Conservation (phyloP, 805 yeast genomes). For the Schizosaccharomyces lindneri region DNA sequence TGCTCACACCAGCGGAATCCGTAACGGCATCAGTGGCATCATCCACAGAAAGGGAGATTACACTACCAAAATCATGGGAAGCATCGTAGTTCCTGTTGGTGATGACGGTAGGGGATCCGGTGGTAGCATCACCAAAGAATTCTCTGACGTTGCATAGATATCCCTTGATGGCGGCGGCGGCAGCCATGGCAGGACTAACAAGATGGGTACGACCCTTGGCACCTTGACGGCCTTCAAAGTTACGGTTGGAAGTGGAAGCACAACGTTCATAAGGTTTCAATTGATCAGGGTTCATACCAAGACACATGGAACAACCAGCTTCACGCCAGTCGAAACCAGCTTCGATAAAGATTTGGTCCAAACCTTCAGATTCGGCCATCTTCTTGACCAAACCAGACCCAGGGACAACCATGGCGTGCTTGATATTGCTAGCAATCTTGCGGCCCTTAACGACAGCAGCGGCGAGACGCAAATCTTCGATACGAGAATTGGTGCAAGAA, state of each 20-base stretch:
- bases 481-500: slow-evolving; percentile 91
- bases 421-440: slow-evolving; percentile 58
- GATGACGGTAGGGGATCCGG: background rate
- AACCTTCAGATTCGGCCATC: slow-evolving; percentile 87
- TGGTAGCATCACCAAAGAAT: slow-evolving; percentile 23
- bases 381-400: slow-evolving; percentile 88
- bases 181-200: slow-evolving; percentile 99
- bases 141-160: slow-evolving; percentile 70
- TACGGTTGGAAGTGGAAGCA: slow-evolving; percentile 95
- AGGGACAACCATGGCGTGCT: slow-evolving; percentile 76
- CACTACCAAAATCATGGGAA: slow-evolving; percentile 23
- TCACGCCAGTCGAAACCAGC: slow-evolving; percentile 99
- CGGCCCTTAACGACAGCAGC: slow-evolving; percentile 81
- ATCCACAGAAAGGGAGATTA: slow-evolving; percentile 30
- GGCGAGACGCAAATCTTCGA: slow-evolving; percentile 89
- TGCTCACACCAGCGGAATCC: slow-evolving; percentile 9
- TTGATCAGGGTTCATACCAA: slow-evolving; percentile 98
- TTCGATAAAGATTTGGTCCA: slow-evolving; percentile 65
- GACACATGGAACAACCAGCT: slow-evolving; percentile 98
- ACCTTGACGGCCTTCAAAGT: slow-evolving; percentile 98
- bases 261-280: slow-evolving; percentile 87
- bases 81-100: slow-evolving; percentile 14
- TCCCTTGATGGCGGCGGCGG: slow-evolving; percentile 89
- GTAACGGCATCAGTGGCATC: slow-evolving; percentile 9
- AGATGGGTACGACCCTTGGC: slow-evolving; percentile 85